Conservation (phyloP, 164 flowering plant genomes). For the Macadamia tetraphylla region DNA sequence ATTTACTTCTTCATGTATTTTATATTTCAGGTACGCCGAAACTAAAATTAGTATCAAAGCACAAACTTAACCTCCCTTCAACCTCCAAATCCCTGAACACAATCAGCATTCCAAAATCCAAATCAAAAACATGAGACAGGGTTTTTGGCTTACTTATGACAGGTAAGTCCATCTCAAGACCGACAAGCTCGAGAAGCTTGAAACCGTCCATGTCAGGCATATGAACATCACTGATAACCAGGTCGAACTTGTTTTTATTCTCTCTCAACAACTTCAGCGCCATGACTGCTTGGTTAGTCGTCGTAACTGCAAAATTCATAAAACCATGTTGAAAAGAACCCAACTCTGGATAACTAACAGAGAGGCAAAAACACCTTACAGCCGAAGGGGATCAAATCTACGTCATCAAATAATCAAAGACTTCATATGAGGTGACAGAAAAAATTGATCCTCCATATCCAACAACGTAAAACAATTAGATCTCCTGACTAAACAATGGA, state of each 20-base stretch:
- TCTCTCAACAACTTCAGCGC: conserved; percentile 78
- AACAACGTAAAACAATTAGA: background rate
- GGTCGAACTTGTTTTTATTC: conserved; percentile 54
- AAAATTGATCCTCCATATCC: background rate
- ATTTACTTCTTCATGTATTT: background rate
- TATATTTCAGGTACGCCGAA: background rate
- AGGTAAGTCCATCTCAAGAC: conserved; percentile 94
- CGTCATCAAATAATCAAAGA: background rate
- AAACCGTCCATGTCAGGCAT: conserved; percentile 99
- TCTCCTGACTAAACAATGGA: background rate
- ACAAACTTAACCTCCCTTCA: no score
- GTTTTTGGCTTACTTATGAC: conserved; percentile 66
- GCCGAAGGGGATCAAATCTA: conserved; percentile 4
- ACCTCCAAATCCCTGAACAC: background rate
- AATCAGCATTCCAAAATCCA: background rate
- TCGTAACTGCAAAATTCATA: conserved; percentile 50
- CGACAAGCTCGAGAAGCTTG: conserved; percentile 82
- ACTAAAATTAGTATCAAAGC: no score
- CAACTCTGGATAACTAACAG: background rate
- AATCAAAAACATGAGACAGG: background rate
- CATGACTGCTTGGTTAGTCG: conserved; percentile 46
- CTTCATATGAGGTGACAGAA: background rate
- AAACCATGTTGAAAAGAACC: conserved; percentile 5
- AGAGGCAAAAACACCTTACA: background rate
- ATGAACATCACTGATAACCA: conserved; percentile 80